A percentile compares a stretch with the other conserved stretches of the same genome.
phyloP scores from a whole-genome alignment of 202 grass and related monocot species.

The Eragrostis tef region DNA sequence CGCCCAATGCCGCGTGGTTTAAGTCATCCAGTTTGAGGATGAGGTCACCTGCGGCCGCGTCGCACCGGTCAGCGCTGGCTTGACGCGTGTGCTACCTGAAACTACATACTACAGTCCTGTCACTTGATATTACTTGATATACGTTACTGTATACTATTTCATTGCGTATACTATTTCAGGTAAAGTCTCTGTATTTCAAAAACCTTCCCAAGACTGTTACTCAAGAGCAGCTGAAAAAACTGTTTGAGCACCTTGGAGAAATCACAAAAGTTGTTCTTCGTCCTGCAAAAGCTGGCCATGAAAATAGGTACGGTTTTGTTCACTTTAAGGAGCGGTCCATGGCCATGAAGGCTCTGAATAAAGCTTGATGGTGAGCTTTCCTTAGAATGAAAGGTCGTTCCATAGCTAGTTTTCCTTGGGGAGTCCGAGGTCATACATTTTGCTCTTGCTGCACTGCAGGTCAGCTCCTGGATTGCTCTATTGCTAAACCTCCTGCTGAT shows the following conservation, averaged over 20 bases:
- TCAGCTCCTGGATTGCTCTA: constrained; percentile 83
- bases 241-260: constrained; percentile 85
- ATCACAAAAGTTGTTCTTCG: constrained; percentile 85
- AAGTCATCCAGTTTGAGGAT: too few relatives aligned
- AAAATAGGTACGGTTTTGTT: constrained; percentile 93
- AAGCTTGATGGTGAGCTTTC: constrained; percentile 71
- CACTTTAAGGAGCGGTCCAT: constrained; percentile 79
- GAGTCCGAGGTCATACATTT: constrained; percentile 26
- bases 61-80: too few relatives aligned
- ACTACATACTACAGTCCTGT: too few relatives aligned
- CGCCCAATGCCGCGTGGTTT: too few relatives aligned
- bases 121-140: too few relatives aligned
- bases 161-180: too few relatives aligned
- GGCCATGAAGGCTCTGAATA: constrained; percentile 83
- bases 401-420: constrained; percentile 34
- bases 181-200: constrained; percentile 96
- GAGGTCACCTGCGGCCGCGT: too few relatives aligned
- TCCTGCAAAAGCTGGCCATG: constrained; percentile 80
- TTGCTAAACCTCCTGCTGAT: constrained; percentile 82
- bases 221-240: constrained; percentile 61
- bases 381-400: constrained; percentile 2
- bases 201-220: constrained; percentile 90
- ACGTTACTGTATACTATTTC: too few relatives aligned
- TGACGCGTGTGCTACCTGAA: too few relatives aligned
- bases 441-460: constrained; percentile 43